Evolutionary conservation across 208 protist genomes (phyloP).

Genomic region (Acanthamoeba castellanii): DNA sequence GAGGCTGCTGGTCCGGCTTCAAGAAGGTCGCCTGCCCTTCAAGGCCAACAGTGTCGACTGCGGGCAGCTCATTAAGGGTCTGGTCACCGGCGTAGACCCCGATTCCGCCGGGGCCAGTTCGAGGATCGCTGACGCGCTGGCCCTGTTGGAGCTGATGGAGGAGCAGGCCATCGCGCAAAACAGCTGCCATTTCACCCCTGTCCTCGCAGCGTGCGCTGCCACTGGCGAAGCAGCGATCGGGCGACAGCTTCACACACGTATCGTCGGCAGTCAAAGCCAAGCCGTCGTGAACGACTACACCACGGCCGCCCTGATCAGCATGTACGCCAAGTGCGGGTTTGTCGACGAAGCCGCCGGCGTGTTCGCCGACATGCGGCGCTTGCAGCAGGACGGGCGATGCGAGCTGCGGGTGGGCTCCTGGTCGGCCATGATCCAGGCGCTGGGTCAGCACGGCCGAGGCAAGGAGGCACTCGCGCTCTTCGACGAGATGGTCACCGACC

Average conservation of each 20-base stretch:
- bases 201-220: constrained; percentile 44
- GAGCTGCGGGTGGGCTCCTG: not conserved
- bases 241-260: not conserved
- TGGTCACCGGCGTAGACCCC: not conserved
- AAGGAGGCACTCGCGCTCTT: constrained; percentile 51
- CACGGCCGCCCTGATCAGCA: constrained; percentile 22
- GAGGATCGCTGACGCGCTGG: constrained; percentile 3
- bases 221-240: not conserved
- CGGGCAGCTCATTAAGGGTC: constrained; percentile 32
- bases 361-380: not conserved
- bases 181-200: not conserved
- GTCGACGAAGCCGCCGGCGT: constrained; percentile 16
- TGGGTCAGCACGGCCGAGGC: constrained; percentile 29
- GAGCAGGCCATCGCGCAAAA: not conserved
- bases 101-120: not conserved
- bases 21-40: not conserved
- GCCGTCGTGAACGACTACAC: not conserved
- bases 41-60: constrained; percentile 36
- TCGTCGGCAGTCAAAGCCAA: not conserved
- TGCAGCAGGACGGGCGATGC: not conserved
- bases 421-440: constrained; percentile 43
- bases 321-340: constrained; percentile 52
- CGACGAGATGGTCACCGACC: constrained; percentile 36
- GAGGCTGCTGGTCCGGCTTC: constrained; percentile 23
- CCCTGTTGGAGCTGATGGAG: constrained; percentile 25